These are phyloP conservation scores for Reutealis trisperma DNA, from an alignment of 345 rosid genomes.

Conservation along the genomic window DNA sequence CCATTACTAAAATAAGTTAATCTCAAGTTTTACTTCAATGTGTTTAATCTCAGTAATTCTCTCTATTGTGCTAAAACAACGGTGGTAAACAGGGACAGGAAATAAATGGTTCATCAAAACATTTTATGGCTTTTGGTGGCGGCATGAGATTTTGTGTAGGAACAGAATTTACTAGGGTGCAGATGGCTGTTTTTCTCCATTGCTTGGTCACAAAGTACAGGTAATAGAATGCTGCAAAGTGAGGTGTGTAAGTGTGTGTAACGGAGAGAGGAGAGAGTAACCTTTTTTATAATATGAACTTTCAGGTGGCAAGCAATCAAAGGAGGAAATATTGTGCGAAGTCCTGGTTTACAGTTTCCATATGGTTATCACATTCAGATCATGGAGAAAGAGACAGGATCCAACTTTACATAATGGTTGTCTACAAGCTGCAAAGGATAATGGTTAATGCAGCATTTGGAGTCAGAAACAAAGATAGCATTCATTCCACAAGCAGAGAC, in stretches of 20 bases:
- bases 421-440: conserved; percentile 23
- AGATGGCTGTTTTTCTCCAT: conserved; percentile 84
- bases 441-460: background rate
- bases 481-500: conserved; percentile 11
- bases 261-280: conserved; percentile 15
- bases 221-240: conserved; percentile 34
- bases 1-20: background rate
- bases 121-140: conserved; percentile 95
- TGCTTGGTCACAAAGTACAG: conserved; percentile 83
- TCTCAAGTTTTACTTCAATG: background rate
- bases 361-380: conserved; percentile 67
- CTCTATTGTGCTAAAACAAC: background rate
- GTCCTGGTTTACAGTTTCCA: conserved; percentile 90
- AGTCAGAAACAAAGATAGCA: background rate
- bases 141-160: conserved; percentile 98
- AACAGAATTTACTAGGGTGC: conserved; percentile 82
- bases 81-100: conserved; percentile 57
- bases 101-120: conserved; percentile 57
- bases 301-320: conserved; percentile 68
- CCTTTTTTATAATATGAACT: conserved; percentile 12
- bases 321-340: conserved; percentile 76
- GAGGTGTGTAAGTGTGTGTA: background rate
- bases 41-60: background rate
- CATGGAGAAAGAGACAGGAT: conserved; percentile 39
- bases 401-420: background rate